Percentiles rank a stretch among this genome's conserved stretches.
These are phyloP conservation scores for Salix udensis DNA, from an alignment of 345 rosid species.

Conservation along the genomic window DNA sequence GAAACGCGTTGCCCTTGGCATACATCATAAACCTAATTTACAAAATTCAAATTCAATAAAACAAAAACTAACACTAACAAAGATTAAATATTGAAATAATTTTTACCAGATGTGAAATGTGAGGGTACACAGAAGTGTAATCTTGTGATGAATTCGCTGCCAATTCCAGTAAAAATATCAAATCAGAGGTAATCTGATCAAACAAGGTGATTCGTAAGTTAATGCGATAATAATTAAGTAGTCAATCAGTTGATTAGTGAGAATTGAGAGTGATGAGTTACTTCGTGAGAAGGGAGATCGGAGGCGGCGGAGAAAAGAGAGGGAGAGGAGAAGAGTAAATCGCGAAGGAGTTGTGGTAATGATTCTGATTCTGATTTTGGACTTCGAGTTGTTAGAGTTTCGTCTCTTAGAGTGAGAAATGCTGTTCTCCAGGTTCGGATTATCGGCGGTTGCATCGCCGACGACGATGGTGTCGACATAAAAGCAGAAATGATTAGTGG, in stretches of 20 bases:
- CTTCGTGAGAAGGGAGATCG: slow-evolving; percentile 74
- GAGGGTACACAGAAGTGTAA: slow-evolving; percentile 29
- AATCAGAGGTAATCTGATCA: slow-evolving; percentile 57
- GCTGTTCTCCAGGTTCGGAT: slow-evolving; percentile 71
- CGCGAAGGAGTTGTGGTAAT: slow-evolving; percentile 49
- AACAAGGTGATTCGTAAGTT: background rate
- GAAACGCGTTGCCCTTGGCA: slow-evolving; percentile 39
- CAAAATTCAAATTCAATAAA: background rate
- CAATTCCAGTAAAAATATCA: slow-evolving; percentile 65
- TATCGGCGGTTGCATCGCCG: slow-evolving; percentile 19
- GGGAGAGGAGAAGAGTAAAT: slow-evolving; percentile 57
- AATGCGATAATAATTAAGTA: background rate
- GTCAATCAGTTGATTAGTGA: background rate
- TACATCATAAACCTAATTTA: slow-evolving; percentile 54
- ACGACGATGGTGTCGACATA: slow-evolving; percentile 33
- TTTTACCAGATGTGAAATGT: slow-evolving; percentile 55
- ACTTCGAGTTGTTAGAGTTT: slow-evolving; percentile 42
- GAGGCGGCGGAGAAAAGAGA: slow-evolving; percentile 60
- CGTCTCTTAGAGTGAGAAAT: slow-evolving; percentile 78
- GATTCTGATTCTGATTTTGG: slow-evolving; percentile 20
- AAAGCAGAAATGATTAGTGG: too few relatives aligned
- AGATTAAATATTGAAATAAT: too few relatives aligned
- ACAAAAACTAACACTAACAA: background rate
- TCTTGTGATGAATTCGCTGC: slow-evolving; percentile 43
- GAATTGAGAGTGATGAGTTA: background rate